phyloP scores from a whole-genome alignment of 1,139 yeast genomes.

The Scheffersomyces quercinus region DNA sequence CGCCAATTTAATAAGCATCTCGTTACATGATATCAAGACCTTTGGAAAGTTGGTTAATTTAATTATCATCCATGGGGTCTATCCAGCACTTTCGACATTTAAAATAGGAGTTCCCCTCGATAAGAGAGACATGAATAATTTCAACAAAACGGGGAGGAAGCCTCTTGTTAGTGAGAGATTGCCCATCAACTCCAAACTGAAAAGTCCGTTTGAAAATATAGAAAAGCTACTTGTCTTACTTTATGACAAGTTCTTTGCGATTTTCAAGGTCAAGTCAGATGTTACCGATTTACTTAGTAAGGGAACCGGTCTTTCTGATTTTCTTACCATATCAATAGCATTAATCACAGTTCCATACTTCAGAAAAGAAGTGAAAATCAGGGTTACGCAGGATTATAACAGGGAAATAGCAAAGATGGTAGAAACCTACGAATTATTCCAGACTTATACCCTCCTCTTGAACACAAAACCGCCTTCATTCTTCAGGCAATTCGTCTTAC shows the following conservation, averaged over 20 bases:
- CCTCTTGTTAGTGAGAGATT: slow-evolving; percentile 20
- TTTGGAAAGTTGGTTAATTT: slow-evolving; percentile 65
- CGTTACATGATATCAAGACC: slow-evolving; percentile 79
- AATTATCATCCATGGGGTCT: slow-evolving; percentile 69
- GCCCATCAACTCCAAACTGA: slow-evolving; percentile 2
- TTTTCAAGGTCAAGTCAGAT: slow-evolving; percentile 47
- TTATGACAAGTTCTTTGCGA: slow-evolving; percentile 29
- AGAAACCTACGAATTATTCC: slow-evolving; percentile 62
- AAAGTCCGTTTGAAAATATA: slow-evolving; percentile 2
- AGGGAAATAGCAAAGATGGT: slow-evolving; percentile 29
- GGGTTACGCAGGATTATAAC: slow-evolving; percentile 2
- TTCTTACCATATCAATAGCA: slow-evolving; percentile 56
- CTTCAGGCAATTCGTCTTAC: slow-evolving; percentile 46
- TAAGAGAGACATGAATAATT: slow-evolving; percentile 54
- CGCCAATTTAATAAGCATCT: slow-evolving; percentile 59
- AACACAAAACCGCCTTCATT: slow-evolving; percentile 31
- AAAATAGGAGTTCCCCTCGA: slow-evolving; percentile 68
- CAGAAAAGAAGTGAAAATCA: slow-evolving; percentile 3
- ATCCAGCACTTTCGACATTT: slow-evolving; percentile 55
- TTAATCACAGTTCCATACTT: slow-evolving; percentile 45
- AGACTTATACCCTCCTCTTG: slow-evolving; percentile 53
- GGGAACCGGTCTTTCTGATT: slow-evolving; percentile 77
- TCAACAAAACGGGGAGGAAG: slow-evolving; percentile 21
- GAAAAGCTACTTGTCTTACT: slow-evolving; percentile 31
- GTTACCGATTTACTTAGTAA: slow-evolving; percentile 56